Base-by-base conservation (phyloP, 1,284 basidiomycete genomes). In the Cutaneotrichosporon sp. region DNA sequence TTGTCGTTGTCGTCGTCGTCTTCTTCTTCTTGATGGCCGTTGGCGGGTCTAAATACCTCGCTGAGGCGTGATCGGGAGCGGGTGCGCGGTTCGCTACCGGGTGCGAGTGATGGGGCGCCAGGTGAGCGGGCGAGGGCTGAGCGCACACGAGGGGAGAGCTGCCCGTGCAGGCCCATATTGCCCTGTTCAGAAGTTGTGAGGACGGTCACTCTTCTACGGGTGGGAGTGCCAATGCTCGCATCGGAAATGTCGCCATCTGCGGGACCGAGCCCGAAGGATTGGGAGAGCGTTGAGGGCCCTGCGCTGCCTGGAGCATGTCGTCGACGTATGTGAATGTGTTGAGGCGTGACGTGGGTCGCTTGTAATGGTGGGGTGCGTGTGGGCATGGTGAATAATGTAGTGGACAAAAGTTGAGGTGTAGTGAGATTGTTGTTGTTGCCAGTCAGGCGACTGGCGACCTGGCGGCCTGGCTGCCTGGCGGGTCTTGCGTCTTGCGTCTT, bases 1-100 rank as follows among this genome's bases (percentile, higher is more conserved):
- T 70, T 71, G 40, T 84, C 84, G 0, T 77, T 79, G 36, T 87
- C 86, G 18, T 59, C 60, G 53, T 63, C 34, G 2, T 36, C 34
- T 8, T 36, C 34, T 36, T 36, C 34, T 13, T 36, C 61, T 26
- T 63, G 46, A 18, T 42, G 60, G 8, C 47, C 58, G 16, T 49
- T 58, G 53, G 55, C 10, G 6, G 56, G 64, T 13, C 49, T 21
- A 26, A 36, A 30, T 55, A 32, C 69, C 49, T 58, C 62, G 36
- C 56, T 56, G 32, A 65, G 61, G 22, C 63, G 58, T 5, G 60
- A 63, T 42, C 64, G 65, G 5, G 60, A 62, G 30, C 62, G 60
- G 14, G 65, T 66, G 30, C 58, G 57, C 34, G 42, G 52, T 61
- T 62, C 49, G 32, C 57, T 51, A 36, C 46, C 53, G 14, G 56